These are phyloP conservation scores for Hypoxylon fuscum DNA, from an alignment of 495 filamentous ascomycete genomes.

Conservation along the genomic window DNA sequence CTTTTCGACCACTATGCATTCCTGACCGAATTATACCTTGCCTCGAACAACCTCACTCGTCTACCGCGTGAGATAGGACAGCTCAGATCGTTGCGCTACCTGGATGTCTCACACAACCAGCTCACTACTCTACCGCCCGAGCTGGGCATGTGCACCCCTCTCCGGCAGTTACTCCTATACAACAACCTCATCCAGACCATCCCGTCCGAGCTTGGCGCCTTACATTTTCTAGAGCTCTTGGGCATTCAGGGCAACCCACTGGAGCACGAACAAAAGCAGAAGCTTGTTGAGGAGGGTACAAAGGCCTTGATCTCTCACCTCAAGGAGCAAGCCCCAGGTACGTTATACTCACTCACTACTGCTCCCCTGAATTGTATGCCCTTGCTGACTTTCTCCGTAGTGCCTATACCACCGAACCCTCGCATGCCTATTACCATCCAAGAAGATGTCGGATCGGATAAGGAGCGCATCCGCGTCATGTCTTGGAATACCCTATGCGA, in stretches of 20 bases:
- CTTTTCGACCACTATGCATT: slow-evolving; percentile 85
- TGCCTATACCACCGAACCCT: slow-evolving; percentile 70
- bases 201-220: slow-evolving; percentile 85
- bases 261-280: slow-evolving; percentile 73
- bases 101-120: slow-evolving; percentile 90
- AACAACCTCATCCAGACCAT: slow-evolving; percentile 86
- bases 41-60: slow-evolving; percentile 83
- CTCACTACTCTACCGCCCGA: slow-evolving; percentile 85
- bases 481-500: slow-evolving; percentile 97
- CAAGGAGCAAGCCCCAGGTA: slow-evolving; percentile 84
- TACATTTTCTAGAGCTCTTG: slow-evolving; percentile 85
- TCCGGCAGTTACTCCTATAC: slow-evolving; percentile 82
- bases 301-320: slow-evolving; percentile 83
- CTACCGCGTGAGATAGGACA: slow-evolving; percentile 81
- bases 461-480: slow-evolving; percentile 74
- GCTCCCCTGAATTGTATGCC: background rate
- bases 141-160: slow-evolving; percentile 92
- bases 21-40: slow-evolving; percentile 87
- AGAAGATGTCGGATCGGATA: slow-evolving; percentile 56
- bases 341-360: slow-evolving; percentile 45
- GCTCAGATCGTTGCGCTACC: slow-evolving; percentile 76
- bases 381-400: slow-evolving; percentile 50
- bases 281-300: slow-evolving; percentile 85
- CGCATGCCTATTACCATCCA: slow-evolving; percentile 58
- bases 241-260: slow-evolving; percentile 93